These are phyloP conservation scores for Candida sanyaensis DNA, from an alignment of 1,139 yeast species.

Conservation along the genomic window DNA sequence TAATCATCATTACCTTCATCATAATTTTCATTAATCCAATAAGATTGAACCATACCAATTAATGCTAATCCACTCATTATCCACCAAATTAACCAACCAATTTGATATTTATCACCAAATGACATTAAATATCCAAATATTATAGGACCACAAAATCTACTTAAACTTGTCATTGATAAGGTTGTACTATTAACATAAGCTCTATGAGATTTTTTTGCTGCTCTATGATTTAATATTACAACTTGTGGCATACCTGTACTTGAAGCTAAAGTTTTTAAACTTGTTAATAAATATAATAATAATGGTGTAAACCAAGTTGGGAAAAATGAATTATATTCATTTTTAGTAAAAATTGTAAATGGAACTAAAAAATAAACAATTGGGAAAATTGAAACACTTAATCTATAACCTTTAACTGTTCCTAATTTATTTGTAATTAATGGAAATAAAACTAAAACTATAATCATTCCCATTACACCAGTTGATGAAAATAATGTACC, in stretches of 20 bases:
- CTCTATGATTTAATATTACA: conserved; percentile 49
- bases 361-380: conserved; percentile 53
- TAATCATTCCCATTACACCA: conserved; percentile 56
- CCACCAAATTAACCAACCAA: conserved; percentile 21
- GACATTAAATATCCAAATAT: conserved; percentile 61
- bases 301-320: conserved; percentile 24
- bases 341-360: conserved; percentile 45
- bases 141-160: conserved; percentile 60
- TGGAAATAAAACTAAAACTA: conserved; percentile 55
- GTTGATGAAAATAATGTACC: conserved; percentile 58
- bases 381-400: conserved; percentile 39
- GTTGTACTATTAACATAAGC: conserved; percentile 53
- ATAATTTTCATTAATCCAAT: conserved; percentile 12
- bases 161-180: conserved; percentile 52
- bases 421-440: conserved; percentile 49
- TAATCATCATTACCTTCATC: conserved; percentile 4
- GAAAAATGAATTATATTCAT: conserved; percentile 27
- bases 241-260: conserved; percentile 44
- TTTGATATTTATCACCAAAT: conserved; percentile 32
- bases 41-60: conserved; percentile 14
- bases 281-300: conserved; percentile 21
- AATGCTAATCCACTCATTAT: conserved; percentile 11
- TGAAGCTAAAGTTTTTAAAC: conserved; percentile 32
- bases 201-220: conserved; percentile 50
- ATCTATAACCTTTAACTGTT: conserved; percentile 43